A percentile compares a stretch with the other conserved stretches of the same genome.
phyloP scores from a whole-genome alignment of 192 early-diverging fungal genomes.

The Dissophora globulifera region DNA sequence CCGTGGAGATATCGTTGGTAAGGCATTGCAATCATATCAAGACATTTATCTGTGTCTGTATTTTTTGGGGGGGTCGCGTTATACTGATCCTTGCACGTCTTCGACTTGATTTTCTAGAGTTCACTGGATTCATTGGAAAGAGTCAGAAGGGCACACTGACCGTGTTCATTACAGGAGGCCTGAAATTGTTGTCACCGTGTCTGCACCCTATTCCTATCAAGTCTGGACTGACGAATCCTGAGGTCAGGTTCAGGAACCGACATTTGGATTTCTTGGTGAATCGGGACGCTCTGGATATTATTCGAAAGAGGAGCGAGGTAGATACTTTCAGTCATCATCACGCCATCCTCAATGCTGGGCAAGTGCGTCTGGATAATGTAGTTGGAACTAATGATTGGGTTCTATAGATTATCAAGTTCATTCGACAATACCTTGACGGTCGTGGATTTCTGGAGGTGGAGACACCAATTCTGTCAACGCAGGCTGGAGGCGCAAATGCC shows the following conservation, averaged over 20 bases:
- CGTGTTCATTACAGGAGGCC: constrained; percentile 64
- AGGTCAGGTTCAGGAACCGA: constrained; percentile 76
- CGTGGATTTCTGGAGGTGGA: constrained; percentile 85
- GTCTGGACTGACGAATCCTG: constrained; percentile 69
- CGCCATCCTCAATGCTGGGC: no score
- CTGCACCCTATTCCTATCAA: constrained; percentile 71
- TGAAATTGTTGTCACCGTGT: constrained; percentile 75
- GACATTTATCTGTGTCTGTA: no score
- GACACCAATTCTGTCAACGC: constrained; percentile 79
- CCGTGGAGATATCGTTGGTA: constrained; percentile 75
- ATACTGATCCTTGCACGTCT: no score
- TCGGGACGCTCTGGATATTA: constrained; percentile 55
- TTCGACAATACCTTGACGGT: constrained; percentile 71
- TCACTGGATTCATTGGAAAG: constrained; percentile 72
- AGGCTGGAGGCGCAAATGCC: constrained; percentile 85
- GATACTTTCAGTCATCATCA: background rate
- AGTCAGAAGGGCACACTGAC: constrained; percentile 77
- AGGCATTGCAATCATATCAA: constrained; percentile 5
- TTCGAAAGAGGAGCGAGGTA: constrained; percentile 69
- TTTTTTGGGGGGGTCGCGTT: no score
- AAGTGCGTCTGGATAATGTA: background rate
- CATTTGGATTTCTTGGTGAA: constrained; percentile 84
- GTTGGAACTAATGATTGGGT: background rate
- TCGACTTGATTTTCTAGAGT: constrained; percentile 20
- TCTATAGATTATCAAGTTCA: constrained; percentile 64